phyloP scores from a whole-genome alignment of 768 basidiomycete species.

The Pholiota conissans region DNA sequence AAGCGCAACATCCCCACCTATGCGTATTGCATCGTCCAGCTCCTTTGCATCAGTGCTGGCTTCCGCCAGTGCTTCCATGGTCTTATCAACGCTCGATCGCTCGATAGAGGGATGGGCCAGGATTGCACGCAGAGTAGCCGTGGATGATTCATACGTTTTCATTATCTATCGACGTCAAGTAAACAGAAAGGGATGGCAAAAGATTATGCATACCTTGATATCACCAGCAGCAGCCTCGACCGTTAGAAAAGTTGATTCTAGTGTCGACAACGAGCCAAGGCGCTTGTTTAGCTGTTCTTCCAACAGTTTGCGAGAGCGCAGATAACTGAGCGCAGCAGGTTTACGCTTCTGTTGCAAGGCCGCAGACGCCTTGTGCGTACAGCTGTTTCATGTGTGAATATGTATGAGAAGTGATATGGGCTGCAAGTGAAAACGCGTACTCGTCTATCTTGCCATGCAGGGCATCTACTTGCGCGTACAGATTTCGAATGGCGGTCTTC shows the following conservation, averaged over 20 bases:
- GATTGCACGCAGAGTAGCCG: slow-evolving; percentile 71
- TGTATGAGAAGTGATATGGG: background rate
- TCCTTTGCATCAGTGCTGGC: slow-evolving; percentile 82
- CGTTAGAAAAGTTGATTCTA: slow-evolving; percentile 74
- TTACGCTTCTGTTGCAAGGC: slow-evolving; percentile 74
- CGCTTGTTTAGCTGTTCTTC: slow-evolving; percentile 79
- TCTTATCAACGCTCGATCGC: slow-evolving; percentile 77
- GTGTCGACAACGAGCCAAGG: slow-evolving; percentile 66
- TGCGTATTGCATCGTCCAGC: slow-evolving; percentile 73
- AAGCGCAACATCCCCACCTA: slow-evolving; percentile 64
- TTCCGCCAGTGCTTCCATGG: slow-evolving; percentile 85
- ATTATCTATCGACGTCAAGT: slow-evolving; percentile 61
- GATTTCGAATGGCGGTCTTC: slow-evolving; percentile 62
- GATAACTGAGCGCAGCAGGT: slow-evolving; percentile 67
- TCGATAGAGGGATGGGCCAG: slow-evolving; percentile 80
- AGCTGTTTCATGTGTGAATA: slow-evolving; percentile 48
- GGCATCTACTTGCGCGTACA: slow-evolving; percentile 68
- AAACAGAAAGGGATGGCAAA: background rate
- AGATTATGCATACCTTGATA: slow-evolving; percentile 58
- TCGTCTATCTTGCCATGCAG: slow-evolving; percentile 72
- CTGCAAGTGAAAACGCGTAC: slow-evolving; percentile 40
- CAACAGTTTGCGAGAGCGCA: slow-evolving; percentile 80
- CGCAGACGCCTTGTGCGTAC: slow-evolving; percentile 59
- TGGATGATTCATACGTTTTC: slow-evolving; percentile 82
- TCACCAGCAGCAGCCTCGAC: slow-evolving; percentile 92